Conservation (phyloP, 305 asterid species). For the Rubia occidens region DNA sequence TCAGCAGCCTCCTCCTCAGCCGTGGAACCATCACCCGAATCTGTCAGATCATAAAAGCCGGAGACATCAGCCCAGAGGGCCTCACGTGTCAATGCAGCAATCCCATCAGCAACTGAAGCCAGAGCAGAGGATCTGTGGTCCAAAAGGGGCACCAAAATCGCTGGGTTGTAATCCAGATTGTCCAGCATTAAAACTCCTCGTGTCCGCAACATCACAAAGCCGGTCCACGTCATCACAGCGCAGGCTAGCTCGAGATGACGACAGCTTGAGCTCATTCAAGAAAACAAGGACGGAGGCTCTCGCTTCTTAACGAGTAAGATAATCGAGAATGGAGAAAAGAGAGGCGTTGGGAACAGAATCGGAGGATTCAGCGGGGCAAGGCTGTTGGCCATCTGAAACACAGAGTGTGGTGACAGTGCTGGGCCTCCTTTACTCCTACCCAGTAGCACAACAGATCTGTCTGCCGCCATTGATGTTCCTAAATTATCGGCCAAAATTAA, state of each 20-base stretch:
- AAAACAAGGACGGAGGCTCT: slow-evolving; percentile 58
- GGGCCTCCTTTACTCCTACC: slow-evolving; percentile 80
- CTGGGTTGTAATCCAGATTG: slow-evolving; percentile 34
- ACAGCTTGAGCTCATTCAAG: slow-evolving; percentile 42
- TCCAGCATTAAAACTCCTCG: slow-evolving; percentile 13
- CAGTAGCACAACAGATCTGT: slow-evolving; percentile 29
- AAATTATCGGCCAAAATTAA: too few relatives aligned
- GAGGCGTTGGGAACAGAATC: slow-evolving; percentile 17
- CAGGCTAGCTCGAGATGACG: slow-evolving; percentile 25
- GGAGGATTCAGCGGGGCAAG: slow-evolving; percentile 33
- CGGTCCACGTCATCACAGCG: slow-evolving; percentile 20
- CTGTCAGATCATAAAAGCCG: slow-evolving; percentile 53
- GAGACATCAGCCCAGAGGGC: slow-evolving; percentile 51
- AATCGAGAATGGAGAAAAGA: slow-evolving; percentile 39
- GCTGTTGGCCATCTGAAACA: slow-evolving; percentile 39
- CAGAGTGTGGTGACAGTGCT: slow-evolving; percentile 41
- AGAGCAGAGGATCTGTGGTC: slow-evolving; percentile 44
- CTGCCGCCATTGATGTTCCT: slow-evolving; percentile 1
- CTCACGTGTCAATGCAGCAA: slow-evolving; percentile 73
- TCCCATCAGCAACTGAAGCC: slow-evolving; percentile 41
- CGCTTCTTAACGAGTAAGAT: slow-evolving; percentile 37
- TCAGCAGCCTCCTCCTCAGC: slow-evolving; percentile 74
- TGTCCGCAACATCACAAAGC: slow-evolving; percentile 30
- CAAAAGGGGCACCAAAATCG: slow-evolving; percentile 46
- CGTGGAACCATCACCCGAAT: slow-evolving; percentile 86